Evolutionary conservation across 768 basidiomycete genomes (phyloP).

Genomic region (Leucocoprinus birnbaumii): DNA sequence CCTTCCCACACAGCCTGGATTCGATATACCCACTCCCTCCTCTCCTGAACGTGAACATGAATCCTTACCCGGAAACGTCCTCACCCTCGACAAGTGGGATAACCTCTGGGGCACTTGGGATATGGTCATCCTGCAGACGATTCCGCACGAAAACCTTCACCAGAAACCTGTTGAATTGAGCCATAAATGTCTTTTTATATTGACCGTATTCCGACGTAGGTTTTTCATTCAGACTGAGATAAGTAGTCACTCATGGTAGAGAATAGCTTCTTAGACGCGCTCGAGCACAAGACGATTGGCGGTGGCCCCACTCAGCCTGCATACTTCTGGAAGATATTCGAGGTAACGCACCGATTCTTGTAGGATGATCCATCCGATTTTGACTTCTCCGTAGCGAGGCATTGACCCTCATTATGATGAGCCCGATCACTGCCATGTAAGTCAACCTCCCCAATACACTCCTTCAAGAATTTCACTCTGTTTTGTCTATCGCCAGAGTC

Average conservation of each 20-base stretch:
- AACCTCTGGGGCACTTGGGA: slow-evolving; percentile 91
- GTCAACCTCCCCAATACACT: slow-evolving; percentile 25
- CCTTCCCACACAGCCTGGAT: slow-evolving; percentile 28
- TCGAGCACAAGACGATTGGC: slow-evolving; percentile 66
- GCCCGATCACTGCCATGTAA: slow-evolving; percentile 79
- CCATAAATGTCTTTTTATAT: slow-evolving; percentile 95
- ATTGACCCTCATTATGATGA: slow-evolving; percentile 95
- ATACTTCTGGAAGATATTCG: slow-evolving; percentile 69
- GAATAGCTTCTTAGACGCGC: slow-evolving; percentile 78
- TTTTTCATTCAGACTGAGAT: background rate
- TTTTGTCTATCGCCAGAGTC: slow-evolving; percentile 40
- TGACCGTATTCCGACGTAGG: slow-evolving; percentile 84
- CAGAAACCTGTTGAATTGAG: slow-evolving; percentile 89
- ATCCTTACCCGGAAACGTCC: slow-evolving; percentile 44
- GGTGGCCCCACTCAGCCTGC: slow-evolving; percentile 74
- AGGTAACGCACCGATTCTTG: slow-evolving; percentile 42
- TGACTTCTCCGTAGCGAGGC: slow-evolving; percentile 48
- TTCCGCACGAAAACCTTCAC: slow-evolving; percentile 73
- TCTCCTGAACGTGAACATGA: slow-evolving; percentile 12
- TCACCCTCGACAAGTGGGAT: slow-evolving; percentile 71
- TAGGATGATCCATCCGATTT: background rate
- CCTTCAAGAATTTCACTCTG: too few species aligned
- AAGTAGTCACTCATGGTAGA: background rate
- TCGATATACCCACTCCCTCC: slow-evolving; percentile 23
- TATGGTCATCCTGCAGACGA: slow-evolving; percentile 78